phyloP scores from a whole-genome alignment of 164 flowering plant species.

The Vitis riparia region DNA sequence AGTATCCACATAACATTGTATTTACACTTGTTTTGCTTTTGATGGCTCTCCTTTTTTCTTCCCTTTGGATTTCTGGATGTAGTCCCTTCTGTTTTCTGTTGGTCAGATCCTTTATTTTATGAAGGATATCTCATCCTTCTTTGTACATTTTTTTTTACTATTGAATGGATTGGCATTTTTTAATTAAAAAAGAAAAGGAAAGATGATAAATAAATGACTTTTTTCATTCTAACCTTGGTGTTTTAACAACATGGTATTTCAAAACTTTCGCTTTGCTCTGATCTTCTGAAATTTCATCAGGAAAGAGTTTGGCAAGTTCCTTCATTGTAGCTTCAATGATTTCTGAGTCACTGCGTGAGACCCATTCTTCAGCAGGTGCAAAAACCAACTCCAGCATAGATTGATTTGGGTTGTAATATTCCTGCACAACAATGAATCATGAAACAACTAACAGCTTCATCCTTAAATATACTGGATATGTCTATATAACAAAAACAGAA shows the following conservation, averaged over 20 bases:
- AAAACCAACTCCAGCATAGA: constrained; percentile 98
- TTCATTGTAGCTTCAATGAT: constrained; percentile 95
- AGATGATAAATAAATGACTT: too few species aligned
- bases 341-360: constrained; percentile 79
- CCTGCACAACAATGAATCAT: constrained; percentile 43
- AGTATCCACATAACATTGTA: too few species aligned
- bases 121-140: too few species aligned
- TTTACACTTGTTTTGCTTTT: too few species aligned
- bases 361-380: constrained; percentile 99
- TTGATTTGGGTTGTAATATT: constrained; percentile 81
- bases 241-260: constrained; percentile 92
- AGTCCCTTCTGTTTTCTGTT: too few species aligned
- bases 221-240: constrained; percentile 69
- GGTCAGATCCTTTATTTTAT: too few species aligned
- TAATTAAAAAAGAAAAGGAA: too few species aligned
- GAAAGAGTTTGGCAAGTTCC: constrained; percentile 92
- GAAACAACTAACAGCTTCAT: neutral
- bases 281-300: constrained; percentile 92
- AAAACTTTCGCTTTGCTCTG: constrained; percentile 96
- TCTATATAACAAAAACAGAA: neutral
- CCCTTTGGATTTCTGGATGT: too few species aligned
- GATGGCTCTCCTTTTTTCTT: too few species aligned
- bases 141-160: too few species aligned
- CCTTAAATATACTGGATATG: neutral
- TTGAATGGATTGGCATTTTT: too few species aligned